Evolutionary conservation across 768 basidiomycete species (phyloP).

Genomic region (Lepiota venenata): DNA sequence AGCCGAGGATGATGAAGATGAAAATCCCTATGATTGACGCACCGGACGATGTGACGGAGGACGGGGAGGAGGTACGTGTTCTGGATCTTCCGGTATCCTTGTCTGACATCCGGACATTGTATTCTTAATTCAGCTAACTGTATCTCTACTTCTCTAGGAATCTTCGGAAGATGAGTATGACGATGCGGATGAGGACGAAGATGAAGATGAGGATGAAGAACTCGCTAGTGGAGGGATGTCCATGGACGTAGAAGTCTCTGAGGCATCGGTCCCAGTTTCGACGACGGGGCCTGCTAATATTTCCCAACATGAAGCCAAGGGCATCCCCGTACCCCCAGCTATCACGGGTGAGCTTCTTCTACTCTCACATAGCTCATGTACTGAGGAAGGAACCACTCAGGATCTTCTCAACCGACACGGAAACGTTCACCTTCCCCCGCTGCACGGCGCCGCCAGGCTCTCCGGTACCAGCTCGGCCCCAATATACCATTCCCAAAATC

Average conservation of each 20-base stretch:
- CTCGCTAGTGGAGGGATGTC: constrained; percentile 19
- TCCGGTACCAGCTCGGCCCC: constrained; percentile 25
- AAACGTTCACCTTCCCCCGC: constrained; percentile 31
- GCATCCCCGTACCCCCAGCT: not conserved
- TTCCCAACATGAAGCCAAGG: constrained; percentile 2
- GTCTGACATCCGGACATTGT: not conserved
- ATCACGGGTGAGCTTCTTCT: constrained; percentile 7
- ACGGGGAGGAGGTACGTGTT: constrained; percentile 14
- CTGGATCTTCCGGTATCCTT: not conserved
- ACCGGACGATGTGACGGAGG: constrained; percentile 11
- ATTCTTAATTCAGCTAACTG: not conserved
- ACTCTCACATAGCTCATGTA: not conserved
- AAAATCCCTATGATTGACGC: constrained; percentile 8
- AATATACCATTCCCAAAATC: constrained; percentile 40
- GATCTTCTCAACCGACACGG: constrained; percentile 20
- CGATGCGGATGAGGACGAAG: constrained; percentile 45
- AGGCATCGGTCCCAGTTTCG: constrained; percentile 5
- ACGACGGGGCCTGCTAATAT: constrained; percentile 5
- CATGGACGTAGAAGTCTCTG: constrained; percentile 22
- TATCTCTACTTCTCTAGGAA: not conserved
- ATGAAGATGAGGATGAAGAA: constrained; percentile 51
- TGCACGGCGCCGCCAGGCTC: constrained; percentile 28
- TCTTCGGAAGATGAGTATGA: constrained; percentile 48
- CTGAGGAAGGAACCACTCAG: constrained; percentile 2
- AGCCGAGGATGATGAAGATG: constrained; percentile 12